Percentiles rank a stretch among this genome's conserved stretches.
phyloP scores from a whole-genome alignment of 805 yeast species.

The Wickerhamomyces sydowiorum region DNA sequence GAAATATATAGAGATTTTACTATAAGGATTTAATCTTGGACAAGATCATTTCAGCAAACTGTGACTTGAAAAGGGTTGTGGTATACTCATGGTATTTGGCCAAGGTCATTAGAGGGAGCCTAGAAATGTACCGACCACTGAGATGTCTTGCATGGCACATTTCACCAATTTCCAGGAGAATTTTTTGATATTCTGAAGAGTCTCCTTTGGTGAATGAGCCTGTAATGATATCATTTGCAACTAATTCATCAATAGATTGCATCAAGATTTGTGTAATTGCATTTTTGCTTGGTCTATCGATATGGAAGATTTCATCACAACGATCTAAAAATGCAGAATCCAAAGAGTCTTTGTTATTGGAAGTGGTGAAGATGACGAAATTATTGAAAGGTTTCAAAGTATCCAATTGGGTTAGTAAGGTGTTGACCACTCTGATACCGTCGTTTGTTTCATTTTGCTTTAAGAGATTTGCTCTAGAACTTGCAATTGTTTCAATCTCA shows the following conservation, averaged over 20 bases:
- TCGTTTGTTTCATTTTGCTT: conserved; percentile 36
- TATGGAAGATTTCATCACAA: conserved; percentile 30
- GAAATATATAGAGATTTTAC: too few relatives aligned
- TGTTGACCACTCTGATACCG: conserved; percentile 37
- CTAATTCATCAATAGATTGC: conserved; percentile 22
- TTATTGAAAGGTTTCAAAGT: conserved; percentile 29
- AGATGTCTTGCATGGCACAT: neutral
- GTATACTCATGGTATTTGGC: neutral
- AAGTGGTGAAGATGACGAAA: conserved; percentile 33
- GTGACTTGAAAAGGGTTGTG: neutral
- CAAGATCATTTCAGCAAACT: neutral
- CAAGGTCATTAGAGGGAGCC: neutral
- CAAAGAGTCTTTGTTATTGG: conserved; percentile 31
- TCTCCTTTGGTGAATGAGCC: neutral
- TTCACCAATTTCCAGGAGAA: neutral
- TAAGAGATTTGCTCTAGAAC: conserved; percentile 30
- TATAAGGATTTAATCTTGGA: too few relatives aligned
- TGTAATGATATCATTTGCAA: conserved; percentile 11
- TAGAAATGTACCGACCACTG: neutral
- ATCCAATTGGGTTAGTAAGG: conserved; percentile 37
- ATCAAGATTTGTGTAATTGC: conserved; percentile 26
- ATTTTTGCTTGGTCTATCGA: conserved; percentile 28
- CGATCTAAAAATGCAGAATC: conserved; percentile 42
- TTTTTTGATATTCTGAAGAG: too few relatives aligned
- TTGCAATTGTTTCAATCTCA: conserved; percentile 41